Evolutionary conservation across 352 stramenopile species (phyloP), one percentile per base, ranked within the genome.

Genomic region (Aphanomyces stellatus): DNA sequence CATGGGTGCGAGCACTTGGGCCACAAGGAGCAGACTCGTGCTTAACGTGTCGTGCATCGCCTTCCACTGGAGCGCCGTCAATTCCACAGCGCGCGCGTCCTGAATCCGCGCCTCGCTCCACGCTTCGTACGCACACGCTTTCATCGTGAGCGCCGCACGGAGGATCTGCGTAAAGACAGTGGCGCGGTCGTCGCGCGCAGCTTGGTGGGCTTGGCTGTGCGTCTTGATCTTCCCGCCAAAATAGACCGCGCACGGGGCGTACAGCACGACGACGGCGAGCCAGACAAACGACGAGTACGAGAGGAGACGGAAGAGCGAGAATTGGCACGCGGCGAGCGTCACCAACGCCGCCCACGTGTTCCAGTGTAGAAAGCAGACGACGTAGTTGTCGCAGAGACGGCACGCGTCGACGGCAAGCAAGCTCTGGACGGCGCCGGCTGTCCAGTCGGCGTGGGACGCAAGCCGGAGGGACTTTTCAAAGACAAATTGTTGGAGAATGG

Each of bases 281-380:
- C 60, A 67, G 22, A 67, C 40, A 8, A 40, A 22, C 30, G 33
- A 17, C 4, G 60, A 22, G 10, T 49, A 34, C 0, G 37, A 49
- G n/a, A 67, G 46, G 5, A 67, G 30, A 15, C 41, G 17, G n/a
- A 48, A 57, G 19, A 67, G 37, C 3, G 33, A 42, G 41, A 15
- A 35, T 3, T 37, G 3, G 33, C 37, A 49, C 3, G 41, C 28
- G 11, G 7, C 24, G 10, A 67, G 33, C 22, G 60, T 40, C 19
- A 57, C 28, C n/a, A 31, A 17, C 1, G 28, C 60, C n/a, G 40
- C 57, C 60, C 60, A 67, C 33, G 60, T 67, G 49, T 67, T 41
- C 60, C 60, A 67, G 27, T 67, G 60, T 17, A 67, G 3, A 0
- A 31, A 40, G 37, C 60, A 67, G 10, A 67, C 46, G 19, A 67